These are phyloP conservation scores for Alternaria postmessia DNA, from an alignment of 2,329 filamentous ascomycete species.

Conservation along the genomic window DNA sequence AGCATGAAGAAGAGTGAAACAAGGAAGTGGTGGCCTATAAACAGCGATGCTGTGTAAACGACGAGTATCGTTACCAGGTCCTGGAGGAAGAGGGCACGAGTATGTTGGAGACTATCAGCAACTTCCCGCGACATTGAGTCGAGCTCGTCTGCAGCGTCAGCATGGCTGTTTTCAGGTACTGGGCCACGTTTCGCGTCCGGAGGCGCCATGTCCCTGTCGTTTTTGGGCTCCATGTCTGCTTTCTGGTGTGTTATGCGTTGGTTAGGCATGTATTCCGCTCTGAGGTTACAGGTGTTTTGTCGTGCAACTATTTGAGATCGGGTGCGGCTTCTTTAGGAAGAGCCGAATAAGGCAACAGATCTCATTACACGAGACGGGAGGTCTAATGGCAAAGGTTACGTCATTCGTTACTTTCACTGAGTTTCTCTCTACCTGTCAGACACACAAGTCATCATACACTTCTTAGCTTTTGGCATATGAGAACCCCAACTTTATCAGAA, in stretches of 20 bases:
- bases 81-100: not conserved
- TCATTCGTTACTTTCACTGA: not conserved
- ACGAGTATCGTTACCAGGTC: not conserved
- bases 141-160: too few species aligned
- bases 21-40: not conserved
- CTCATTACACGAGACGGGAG: not conserved
- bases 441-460: not conserved
- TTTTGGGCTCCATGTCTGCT: not conserved
- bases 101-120: not conserved
- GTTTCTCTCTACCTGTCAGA: not conserved
- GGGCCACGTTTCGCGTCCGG: not conserved
- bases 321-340: not conserved
- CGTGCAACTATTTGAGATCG: too few species aligned
- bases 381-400: not conserved
- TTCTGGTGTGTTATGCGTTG: not conserved
- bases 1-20: not conserved
- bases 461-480: not conserved
- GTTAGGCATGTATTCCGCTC: fast-evolving
- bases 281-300: too few species aligned
- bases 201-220: fast-evolving
- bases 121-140: not conserved
- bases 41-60: not conserved
- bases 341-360: not conserved
- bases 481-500: not conserved
- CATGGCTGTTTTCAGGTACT: not conserved